Evolutionary conservation across 2,329 filamentous ascomycete genomes (phyloP).

Genomic region (Epichloe coenophiala): DNA sequence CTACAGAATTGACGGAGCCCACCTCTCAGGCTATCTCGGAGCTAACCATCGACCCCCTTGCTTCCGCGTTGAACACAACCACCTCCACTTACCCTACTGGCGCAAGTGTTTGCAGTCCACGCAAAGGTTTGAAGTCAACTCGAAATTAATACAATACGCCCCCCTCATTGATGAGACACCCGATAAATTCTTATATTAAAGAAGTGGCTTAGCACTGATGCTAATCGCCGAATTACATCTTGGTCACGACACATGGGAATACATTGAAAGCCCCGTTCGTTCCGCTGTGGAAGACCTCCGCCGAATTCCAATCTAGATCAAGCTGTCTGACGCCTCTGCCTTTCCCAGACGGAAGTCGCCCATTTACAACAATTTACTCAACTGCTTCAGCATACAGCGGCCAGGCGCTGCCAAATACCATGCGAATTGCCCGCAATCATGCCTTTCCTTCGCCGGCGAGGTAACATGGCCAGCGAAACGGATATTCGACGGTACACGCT

Average conservation of each 20-base stretch:
- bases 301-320: neutral
- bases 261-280: neutral
- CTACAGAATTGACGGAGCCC: neutral
- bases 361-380: neutral
- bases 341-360: neutral
- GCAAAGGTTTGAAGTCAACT: neutral
- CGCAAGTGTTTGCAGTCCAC: neutral
- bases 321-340: neutral
- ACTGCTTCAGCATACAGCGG: neutral
- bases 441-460: constrained; percentile 49
- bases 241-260: neutral
- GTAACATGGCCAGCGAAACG: constrained; percentile 44
- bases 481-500: constrained; percentile 42
- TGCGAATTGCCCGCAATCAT: constrained; percentile 30
- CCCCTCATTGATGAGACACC: neutral
- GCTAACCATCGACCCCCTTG: neutral
- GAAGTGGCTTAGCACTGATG: too few relatives aligned
- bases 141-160: neutral
- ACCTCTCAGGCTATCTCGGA: neutral
- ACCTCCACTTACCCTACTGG: neutral
- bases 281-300: neutral
- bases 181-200: neutral
- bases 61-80: neutral
- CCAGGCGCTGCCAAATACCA: constrained; percentile 17
- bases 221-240: neutral